Evolutionary conservation across 768 basidiomycete genomes (phyloP).

Genomic region (Suillus lakei): DNA sequence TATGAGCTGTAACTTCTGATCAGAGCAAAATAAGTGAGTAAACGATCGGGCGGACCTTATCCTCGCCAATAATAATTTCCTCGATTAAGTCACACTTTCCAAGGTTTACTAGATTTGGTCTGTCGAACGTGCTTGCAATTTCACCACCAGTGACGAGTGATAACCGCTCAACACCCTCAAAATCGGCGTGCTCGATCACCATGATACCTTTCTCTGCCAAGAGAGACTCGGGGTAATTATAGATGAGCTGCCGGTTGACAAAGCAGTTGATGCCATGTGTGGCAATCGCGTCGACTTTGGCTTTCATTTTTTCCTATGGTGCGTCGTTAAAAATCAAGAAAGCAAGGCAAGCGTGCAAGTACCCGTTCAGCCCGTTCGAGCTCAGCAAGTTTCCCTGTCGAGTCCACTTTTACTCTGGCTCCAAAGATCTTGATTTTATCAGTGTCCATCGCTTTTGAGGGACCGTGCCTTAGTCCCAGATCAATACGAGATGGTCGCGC

Average conservation of each 20-base stretch:
- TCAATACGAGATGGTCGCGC: neutral
- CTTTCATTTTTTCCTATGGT: conserved; percentile 98
- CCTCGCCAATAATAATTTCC: conserved; percentile 99
- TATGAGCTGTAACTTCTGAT: conserved; percentile 69
- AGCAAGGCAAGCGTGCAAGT: conserved; percentile 24
- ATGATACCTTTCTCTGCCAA: conserved; percentile 95
- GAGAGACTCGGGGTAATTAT: conserved; percentile 98
- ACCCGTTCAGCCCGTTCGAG: conserved; percentile 95
- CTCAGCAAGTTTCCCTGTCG: conserved; percentile 96
- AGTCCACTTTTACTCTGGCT: conserved; percentile 92
- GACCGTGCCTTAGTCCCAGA: neutral
- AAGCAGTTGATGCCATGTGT: conserved; percentile 96
- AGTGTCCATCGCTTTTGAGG: conserved; percentile 89
- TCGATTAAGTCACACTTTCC: conserved; percentile 95
- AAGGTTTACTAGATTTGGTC: conserved; percentile 90
- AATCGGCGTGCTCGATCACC: conserved; percentile 98
- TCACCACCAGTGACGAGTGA: conserved; percentile 98
- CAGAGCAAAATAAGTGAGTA: conserved; percentile 1
- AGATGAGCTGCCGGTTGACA: conserved; percentile 97
- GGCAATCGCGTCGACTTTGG: conserved; percentile 94
- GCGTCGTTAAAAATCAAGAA: neutral
- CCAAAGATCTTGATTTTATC: conserved; percentile 99
- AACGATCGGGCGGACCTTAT: conserved; percentile 67
- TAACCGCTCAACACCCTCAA: conserved; percentile 96
- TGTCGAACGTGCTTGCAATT: conserved; percentile 94